Conservation (phyloP, 805 yeast genomes). For the Henningerozyma blattae region DNA sequence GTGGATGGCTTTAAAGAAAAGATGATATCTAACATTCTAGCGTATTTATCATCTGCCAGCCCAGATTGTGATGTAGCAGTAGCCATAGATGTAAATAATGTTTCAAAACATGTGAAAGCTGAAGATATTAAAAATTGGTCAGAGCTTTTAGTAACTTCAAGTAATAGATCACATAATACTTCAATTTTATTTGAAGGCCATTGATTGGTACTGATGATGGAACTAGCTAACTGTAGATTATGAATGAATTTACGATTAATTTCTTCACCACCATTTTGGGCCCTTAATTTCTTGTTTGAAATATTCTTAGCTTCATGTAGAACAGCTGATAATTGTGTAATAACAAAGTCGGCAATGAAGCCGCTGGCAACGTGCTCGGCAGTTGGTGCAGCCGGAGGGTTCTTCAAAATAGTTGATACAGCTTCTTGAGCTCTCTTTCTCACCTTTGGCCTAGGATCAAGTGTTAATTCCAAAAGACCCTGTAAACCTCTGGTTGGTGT, state of each 20-base stretch:
- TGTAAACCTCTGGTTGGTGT: slow-evolving; percentile 71
- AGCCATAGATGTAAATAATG: slow-evolving; percentile 16
- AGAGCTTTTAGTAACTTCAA: slow-evolving; percentile 66
- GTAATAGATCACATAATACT: slow-evolving; percentile 59
- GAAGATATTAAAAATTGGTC: slow-evolving; percentile 78
- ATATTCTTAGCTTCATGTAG: slow-evolving; percentile 28
- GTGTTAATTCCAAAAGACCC: slow-evolving; percentile 64
- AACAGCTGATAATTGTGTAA: slow-evolving; percentile 39
- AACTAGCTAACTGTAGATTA: slow-evolving; percentile 58
- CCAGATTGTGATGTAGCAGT: slow-evolving; percentile 34
- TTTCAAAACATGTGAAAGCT: slow-evolving; percentile 63
- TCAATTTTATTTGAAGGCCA: slow-evolving; percentile 73
- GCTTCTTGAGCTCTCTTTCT: slow-evolving; percentile 93
- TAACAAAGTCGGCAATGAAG: slow-evolving; percentile 55
- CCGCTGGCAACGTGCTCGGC: slow-evolving; percentile 69
- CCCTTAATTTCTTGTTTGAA: slow-evolving; percentile 24
- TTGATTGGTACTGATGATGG: slow-evolving; percentile 60
- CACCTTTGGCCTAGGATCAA: slow-evolving; percentile 89
- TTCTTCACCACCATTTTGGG: slow-evolving; percentile 33
- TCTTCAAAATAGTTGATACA: slow-evolving; percentile 45
- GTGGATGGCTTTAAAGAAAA: slow-evolving; percentile 71
- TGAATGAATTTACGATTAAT: slow-evolving; percentile 54
- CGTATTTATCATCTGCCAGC: slow-evolving; percentile 51
- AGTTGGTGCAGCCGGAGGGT: slow-evolving; percentile 66
- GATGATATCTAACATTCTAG: slow-evolving; percentile 54